Evolutionary conservation across 2,329 filamentous ascomycete species (phyloP), one percentile per base, ranked within the genome.

Genomic region (Penicillium aurantiogriseum): DNA sequence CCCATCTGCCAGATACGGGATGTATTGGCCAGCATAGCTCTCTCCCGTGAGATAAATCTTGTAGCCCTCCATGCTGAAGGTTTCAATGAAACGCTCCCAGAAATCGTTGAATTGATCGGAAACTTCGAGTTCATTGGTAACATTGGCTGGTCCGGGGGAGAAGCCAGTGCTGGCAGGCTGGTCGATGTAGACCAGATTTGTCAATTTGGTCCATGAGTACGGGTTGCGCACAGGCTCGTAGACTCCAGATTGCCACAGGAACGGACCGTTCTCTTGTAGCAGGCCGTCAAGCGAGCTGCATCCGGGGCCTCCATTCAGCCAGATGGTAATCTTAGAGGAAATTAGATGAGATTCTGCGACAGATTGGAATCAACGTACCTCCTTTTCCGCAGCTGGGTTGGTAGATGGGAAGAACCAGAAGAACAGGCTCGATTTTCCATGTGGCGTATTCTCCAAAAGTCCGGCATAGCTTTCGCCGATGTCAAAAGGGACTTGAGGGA

Each of bases 41-140:
- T 90, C 89, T 7, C 89, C 90, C 0, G 88, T 82, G 56, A 94
- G 83, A 71, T 88, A 93, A 10, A 91, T 81, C 62, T 88, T 89
- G 65, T 83, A 85, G 13, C 82, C 81, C 21, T 89, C 80, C 66
- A 91, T 78, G n/a, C 75, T 78, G 63, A 92, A 92, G 0, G 85
- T 86, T 35, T 89, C 79, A 57, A 90, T 77, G 62, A 91, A 91
- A 72, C 89, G 88, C 74, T 85, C 85, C 81, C 86, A 92, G 76
- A 91, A 94, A 49, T 88, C 88, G 17, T 88, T 78, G 70, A 93
- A 91, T 63, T 92, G 83, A n/a, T 77, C 73, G 0, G 88, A 88
- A 1, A 88, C 80, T 62, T 91, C 88, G 31, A 85, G 81, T 63
- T 91, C 86, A 64, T 82, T 83, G 4, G 79, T 85, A 10, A 88